phyloP scores from a whole-genome alignment of 192 early-diverging fungal genomes.

The Entophlyctis luteolus region DNA sequence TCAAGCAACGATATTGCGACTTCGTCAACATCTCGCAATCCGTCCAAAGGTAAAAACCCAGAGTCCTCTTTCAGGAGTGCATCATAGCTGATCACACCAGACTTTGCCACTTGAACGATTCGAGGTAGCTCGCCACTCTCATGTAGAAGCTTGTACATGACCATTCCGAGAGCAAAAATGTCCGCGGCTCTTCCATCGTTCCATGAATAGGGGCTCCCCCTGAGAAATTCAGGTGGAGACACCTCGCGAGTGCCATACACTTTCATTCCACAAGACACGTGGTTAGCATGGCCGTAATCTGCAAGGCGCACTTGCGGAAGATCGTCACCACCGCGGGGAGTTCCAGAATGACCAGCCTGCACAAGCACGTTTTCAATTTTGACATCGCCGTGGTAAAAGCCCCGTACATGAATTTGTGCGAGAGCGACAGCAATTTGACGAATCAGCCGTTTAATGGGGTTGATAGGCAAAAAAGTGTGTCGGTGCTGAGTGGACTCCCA shows the following conservation, averaged over 20 bases:
- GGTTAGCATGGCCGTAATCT: conserved; percentile 15
- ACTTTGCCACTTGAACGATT: neutral
- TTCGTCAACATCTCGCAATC: neutral
- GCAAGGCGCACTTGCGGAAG: neutral
- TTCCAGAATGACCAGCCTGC: neutral
- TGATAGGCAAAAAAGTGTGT: neutral
- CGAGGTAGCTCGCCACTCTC: conserved; percentile 7
- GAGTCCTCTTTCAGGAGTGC: neutral
- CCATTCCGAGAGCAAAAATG: conserved; percentile 23
- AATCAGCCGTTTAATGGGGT: conserved; percentile 32
- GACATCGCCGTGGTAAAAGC: conserved; percentile 54
- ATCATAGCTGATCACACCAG: neutral
- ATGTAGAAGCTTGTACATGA: neutral
- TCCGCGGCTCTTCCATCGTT: conserved; percentile 1
- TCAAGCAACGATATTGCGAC: neutral
- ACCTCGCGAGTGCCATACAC: conserved; percentile 12
- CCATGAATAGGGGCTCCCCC: neutral
- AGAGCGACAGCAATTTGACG: conserved; percentile 42
- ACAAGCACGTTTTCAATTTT: conserved; percentile 53
- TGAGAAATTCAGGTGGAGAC: conserved; percentile 8
- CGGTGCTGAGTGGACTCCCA: neutral
- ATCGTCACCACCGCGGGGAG: neutral
- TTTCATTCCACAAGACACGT: neutral
- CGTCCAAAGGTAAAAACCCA: conserved; percentile 1
- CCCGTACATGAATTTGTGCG: conserved; percentile 35